Conservation (phyloP, 441 rosid genomes). For the Populus trichocarpa region DNA sequence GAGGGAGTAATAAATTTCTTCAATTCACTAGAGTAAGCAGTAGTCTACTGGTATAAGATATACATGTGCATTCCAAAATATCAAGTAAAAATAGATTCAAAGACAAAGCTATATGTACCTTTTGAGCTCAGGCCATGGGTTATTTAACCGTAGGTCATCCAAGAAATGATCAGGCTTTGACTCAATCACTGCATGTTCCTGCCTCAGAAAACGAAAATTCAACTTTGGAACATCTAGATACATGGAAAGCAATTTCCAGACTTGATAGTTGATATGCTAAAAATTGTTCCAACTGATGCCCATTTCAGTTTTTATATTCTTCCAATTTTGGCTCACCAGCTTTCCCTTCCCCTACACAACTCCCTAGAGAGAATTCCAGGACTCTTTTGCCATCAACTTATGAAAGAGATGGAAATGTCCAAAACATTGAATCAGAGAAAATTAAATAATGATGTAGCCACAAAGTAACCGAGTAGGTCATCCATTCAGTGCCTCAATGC, state of each 20-base stretch:
- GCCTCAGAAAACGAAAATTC: constrained; percentile 19
- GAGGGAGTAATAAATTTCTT: not conserved
- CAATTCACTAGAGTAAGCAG: not conserved
- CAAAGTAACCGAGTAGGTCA: not conserved
- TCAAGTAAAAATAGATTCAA: not conserved
- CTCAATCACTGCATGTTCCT: constrained; percentile 82
- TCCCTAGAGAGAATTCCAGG: not conserved
- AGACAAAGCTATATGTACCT: constrained; percentile 34
- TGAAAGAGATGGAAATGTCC: not conserved
- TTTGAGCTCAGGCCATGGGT: constrained; percentile 91
- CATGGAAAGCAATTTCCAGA: not conserved
- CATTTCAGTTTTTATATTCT: not conserved
- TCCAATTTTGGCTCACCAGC: not conserved
- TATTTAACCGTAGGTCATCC: constrained; percentile 90
- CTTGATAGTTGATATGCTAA: not conserved
- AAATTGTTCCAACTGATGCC: not conserved
- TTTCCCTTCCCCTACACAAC: not conserved
- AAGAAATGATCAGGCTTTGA: constrained; percentile 96
- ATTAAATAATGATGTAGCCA: not conserved
- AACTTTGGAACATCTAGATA: not conserved
- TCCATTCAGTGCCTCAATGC: not conserved
- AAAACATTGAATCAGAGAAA: not conserved
- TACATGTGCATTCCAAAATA: not conserved
- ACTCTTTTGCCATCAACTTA: not conserved
- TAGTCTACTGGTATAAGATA: not conserved